Evolutionary conservation across 768 basidiomycete species (phyloP).

Genomic region (Amanita thiersii): DNA sequence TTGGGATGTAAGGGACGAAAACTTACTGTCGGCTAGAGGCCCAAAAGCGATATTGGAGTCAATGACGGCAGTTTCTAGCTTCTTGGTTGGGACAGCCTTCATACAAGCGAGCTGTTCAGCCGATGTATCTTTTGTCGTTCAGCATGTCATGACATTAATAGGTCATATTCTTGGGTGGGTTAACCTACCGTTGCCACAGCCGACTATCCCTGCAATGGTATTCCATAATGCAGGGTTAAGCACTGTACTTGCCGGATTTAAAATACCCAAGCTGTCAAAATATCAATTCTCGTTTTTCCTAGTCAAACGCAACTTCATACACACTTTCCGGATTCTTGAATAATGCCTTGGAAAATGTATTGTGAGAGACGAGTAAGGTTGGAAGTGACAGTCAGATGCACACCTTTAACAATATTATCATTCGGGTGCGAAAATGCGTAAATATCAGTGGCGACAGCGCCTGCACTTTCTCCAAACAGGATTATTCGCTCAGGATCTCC

Average conservation of each 20-base stretch:
- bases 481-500: slow-evolving; percentile 29
- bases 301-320: slow-evolving; percentile 10
- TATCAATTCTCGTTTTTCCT: slow-evolving; percentile 8
- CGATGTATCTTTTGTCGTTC: slow-evolving; percentile 13
- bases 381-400: slow-evolving; percentile 6
- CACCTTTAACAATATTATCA: slow-evolving; percentile 22
- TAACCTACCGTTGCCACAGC: slow-evolving; percentile 22
- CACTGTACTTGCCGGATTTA: slow-evolving; percentile 4
- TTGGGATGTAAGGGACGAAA: no score
- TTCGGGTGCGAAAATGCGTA: slow-evolving; percentile 26
- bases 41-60: slow-evolving; percentile 19
- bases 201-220: slow-evolving; percentile 19
- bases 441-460: slow-evolving; percentile 23
- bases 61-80: slow-evolving; percentile 24
- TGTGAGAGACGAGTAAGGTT: neutral
- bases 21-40: slow-evolving; percentile 23
- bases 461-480: slow-evolving; percentile 30
- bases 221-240: slow-evolving; percentile 22
- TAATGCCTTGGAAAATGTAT: slow-evolving; percentile 17
- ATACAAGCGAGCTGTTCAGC: slow-evolving; percentile 27
- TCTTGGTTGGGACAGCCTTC: slow-evolving; percentile 22
- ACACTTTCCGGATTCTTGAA: slow-evolving; percentile 29
- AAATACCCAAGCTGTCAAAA: slow-evolving; percentile 8
- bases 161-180: neutral
- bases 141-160: slow-evolving; percentile 2